Percentiles rank a stretch among this genome's conserved stretches.
Conservation (phyloP, 2,329 filamentous ascomycete genomes). For the Fusarium avenaceum region DNA sequence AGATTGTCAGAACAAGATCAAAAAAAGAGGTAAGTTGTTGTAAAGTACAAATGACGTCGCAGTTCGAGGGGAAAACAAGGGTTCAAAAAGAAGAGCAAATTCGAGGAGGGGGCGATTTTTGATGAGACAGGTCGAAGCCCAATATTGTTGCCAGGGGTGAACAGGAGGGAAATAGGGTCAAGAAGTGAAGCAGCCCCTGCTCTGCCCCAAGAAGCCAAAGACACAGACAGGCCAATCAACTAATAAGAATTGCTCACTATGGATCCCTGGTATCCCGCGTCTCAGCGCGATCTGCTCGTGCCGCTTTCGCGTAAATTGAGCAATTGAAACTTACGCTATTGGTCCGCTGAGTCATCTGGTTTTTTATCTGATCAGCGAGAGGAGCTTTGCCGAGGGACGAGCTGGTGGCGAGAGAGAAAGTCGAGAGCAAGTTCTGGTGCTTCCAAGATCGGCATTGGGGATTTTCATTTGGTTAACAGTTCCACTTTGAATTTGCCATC, state of each 20-base stretch:
- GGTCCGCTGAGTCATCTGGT: conserved; percentile 39
- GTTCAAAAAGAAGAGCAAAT: conserved; percentile 32
- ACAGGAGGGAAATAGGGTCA: conserved; percentile 11
- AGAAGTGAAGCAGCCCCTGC: conserved; percentile 21
- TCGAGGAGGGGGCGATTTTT: conserved; percentile 19
- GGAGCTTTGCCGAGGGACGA: conserved; percentile 12
- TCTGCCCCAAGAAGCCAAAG: conserved; percentile 17
- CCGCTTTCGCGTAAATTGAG: conserved; percentile 52
- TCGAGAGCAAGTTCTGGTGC: conserved; percentile 13
- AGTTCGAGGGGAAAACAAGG: conserved; percentile 30
- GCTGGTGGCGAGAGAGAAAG: conserved; percentile 20
- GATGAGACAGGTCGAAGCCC: conserved; percentile 20
- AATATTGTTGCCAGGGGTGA: conserved; percentile 40
- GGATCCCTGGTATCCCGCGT: conserved; percentile 19
- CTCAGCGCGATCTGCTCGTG: conserved; percentile 45
- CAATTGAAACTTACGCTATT: conserved; percentile 16
- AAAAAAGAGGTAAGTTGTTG: conserved; percentile 3
- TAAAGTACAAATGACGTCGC: conserved; percentile 35
- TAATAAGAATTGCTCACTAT: conserved; percentile 25
- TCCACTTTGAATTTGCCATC: conserved; percentile 21
- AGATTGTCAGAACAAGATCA: conserved; percentile 31
- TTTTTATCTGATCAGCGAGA: conserved; percentile 22
- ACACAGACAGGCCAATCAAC: conserved; percentile 23
- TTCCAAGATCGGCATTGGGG: conserved; percentile 11
- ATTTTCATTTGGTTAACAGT: neutral